These are phyloP conservation scores for Pythium brassicae DNA, from an alignment of 352 stramenopile genomes.

Conservation along the genomic window DNA sequence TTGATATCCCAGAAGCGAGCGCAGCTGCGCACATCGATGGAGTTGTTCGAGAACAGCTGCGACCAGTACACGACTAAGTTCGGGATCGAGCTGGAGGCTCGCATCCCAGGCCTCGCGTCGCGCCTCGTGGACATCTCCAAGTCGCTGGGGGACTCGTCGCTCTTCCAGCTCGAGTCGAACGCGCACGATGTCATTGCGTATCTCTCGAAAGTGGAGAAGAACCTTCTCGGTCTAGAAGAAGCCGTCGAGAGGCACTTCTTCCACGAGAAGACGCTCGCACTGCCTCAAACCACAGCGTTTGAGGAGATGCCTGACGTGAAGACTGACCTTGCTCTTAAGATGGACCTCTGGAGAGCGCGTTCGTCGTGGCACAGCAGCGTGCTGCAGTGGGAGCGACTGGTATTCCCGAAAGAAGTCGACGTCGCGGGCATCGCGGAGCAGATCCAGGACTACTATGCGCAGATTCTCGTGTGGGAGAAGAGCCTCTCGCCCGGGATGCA, in stretches of 20 bases:
- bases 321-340: conserved; percentile 74
- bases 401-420: conserved; percentile 69
- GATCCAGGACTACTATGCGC: conserved; percentile 51
- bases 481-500: conserved; percentile 41
- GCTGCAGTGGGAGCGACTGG: conserved; percentile 38
- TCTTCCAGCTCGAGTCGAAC: conserved; percentile 50
- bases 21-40: conserved; percentile 72
- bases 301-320: conserved; percentile 74
- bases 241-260: conserved; percentile 36
- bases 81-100: conserved; percentile 56
- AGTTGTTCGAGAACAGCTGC: conserved; percentile 64
- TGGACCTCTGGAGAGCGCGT: conserved; percentile 72
- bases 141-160: conserved; percentile 25
- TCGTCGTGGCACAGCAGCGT: conserved; percentile 56
- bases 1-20: conserved; percentile 68
- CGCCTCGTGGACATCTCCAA: conserved; percentile 28
- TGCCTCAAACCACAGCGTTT: conserved; percentile 67
- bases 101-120: conserved; percentile 35
- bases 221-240: conserved; percentile 28
- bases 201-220: conserved; percentile 29
- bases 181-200: conserved; percentile 46
- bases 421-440: conserved; percentile 59
- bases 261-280: conserved; percentile 49
- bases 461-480: conserved; percentile 50
- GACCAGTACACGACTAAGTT: conserved; percentile 79